Conservation (phyloP, 169 alveolate species). For the Eimeria necatrix region DNA sequence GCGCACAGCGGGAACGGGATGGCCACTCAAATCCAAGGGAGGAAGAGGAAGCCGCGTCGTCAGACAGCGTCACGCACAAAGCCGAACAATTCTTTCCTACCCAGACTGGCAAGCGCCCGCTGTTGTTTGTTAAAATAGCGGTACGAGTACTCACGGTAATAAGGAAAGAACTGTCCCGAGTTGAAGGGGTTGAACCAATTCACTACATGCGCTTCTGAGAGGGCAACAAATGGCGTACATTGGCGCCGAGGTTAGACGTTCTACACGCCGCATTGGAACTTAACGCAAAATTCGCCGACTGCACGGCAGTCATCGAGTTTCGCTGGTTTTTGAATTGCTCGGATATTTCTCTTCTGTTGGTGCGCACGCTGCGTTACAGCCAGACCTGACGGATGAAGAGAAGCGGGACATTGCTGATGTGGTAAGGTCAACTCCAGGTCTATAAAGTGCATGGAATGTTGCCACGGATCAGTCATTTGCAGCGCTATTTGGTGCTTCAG, state of each 20-base stretch:
- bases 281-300: no score
- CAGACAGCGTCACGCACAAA: constrained; percentile 28
- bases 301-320: no score
- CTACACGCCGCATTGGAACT: no score
- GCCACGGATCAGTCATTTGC: no score
- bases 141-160: neutral
- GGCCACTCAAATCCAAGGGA: constrained; percentile 40
- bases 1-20: neutral
- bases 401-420: constrained; percentile 90
- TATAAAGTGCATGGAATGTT: no score
- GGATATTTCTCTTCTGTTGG: neutral
- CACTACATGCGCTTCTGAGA: no score
- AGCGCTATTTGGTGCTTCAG: no score
- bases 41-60: neutral
- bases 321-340: neutral
- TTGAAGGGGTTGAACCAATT: no score
- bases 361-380: constrained; percentile 81
- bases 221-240: no score
- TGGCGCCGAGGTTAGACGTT: no score
- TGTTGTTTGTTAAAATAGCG: constrained; percentile 82
- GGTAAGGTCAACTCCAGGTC: constrained; percentile 19
- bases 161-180: no score
- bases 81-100: constrained; percentile 13
- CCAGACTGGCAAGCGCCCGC: constrained; percentile 74
- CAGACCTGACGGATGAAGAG: constrained; percentile 89